Evolutionary conservation across 768 basidiomycete genomes (phyloP), one percentile per base, ranked within the genome.

Genomic region (Baorangia bicolor): DNA sequence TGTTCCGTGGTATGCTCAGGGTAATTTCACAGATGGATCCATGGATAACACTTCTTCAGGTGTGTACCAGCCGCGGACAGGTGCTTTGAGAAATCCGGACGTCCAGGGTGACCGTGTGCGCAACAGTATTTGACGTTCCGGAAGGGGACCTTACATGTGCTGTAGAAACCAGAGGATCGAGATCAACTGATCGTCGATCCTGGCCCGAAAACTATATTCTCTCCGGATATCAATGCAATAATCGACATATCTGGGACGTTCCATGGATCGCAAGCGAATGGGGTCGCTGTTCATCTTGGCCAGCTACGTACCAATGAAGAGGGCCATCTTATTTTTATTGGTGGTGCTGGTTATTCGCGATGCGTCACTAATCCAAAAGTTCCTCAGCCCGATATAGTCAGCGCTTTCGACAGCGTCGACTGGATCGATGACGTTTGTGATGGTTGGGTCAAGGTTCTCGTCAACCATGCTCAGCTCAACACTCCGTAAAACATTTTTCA

Each of bases 361-460:
- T 67, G 37, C 42, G 60, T 66, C 41, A 42, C 27, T 31, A 58
- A 59, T 12, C 50, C 30, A 20, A 34, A 45, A 5, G 45, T 56
- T n/a, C 43, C 46, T 23, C 65, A 66, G 38, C 70, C 65, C 41
- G 61, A 56, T 43, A 68, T 64, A 60, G 56, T 59, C 30, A 61
- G 64, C 16, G 63, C 61, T 35, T 69, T 74, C 51, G 73, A 75
- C 55, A 69, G 62, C 46, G 56, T 60, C 28, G 69, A 73, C 56
- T 74, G 73, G 74, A 53, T 72, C 40, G 74, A 75, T 49, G 68
- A 68, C 41, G 67, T 61, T 9, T 72, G 64, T 42, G 74, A 75
- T 41, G 73, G 74, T 2, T 67, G 64, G 58, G 62, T 74, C 30
- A 43, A 58, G 3, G 73, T 69, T 10, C 35, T 49, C 18, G 64